Evolutionary conservation across 192 early-diverging fungal genomes (phyloP), one percentile per base, ranked within the genome.

Genomic region (Dimargaris xerosporica): DNA sequence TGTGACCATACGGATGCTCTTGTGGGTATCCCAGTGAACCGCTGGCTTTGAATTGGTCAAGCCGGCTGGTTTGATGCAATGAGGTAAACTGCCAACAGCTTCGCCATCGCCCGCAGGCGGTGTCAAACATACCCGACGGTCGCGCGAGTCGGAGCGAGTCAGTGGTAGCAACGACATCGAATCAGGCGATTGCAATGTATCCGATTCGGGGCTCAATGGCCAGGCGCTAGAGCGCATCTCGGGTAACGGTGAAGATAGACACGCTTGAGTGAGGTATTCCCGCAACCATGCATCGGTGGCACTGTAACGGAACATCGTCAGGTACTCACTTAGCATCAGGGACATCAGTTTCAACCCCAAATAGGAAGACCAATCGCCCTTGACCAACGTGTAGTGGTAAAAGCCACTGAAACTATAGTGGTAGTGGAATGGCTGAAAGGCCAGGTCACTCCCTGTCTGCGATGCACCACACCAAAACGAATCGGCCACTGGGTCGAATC

Each of bases 261-360:
- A 39, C 13, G 58, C 21, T 5, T 28, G 58, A 11, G 11, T 30
- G 17, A 60, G 58, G 42, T 60, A 60, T n/a, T 60, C 58, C 10
- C 43, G 39, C 6, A 60, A 5, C 58, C 58, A 60, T 11, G 41
- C n/a, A 26, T 60, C 58, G 16, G 58, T 60, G 17, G 31, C 39
- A 44, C 58, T 60, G n/a, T 44, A 44, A 39, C 43, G 58, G 43
- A 60, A 60, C n/a, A 44, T 19, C 11, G 30, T 21, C n/a, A 60
- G 26, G 42, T n/a, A 43, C 42, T 60, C 58, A 39, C 58, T 60
- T 19, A 41, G 43, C 58, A 60, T 19, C 41, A 60, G 43, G 6
- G 58, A 10, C 17, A 60, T n/a, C 3, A 60, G 17, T 44, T 60
- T 60, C 19, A 60, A 21, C 17, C 58, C 58, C 30, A 60, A n/a